A percentile compares a stretch with the other conserved stretches of the same genome.
Evolutionary conservation across 495 filamentous ascomycete genomes (phyloP).

Genomic region (Platismatia glauca): DNA sequence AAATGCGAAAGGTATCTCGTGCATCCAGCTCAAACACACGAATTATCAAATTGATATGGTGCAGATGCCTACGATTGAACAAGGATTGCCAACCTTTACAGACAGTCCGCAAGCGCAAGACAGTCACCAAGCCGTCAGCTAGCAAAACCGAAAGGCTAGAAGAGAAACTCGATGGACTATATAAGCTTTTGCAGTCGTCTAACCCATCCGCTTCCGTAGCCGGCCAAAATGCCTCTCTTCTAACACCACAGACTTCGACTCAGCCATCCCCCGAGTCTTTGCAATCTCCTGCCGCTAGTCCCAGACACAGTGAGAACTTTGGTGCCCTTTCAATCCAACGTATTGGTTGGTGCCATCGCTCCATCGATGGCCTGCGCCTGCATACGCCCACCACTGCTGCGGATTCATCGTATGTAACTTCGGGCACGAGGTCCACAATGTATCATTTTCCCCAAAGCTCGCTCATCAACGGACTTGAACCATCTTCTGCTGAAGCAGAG

Average conservation of each 20-base stretch:
- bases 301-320: not conserved
- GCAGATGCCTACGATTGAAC: constrained; percentile 41
- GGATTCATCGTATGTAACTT: not conserved
- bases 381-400: not conserved
- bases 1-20: not conserved
- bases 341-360: not conserved
- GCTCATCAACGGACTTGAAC: not conserved
- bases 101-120: constrained; percentile 31
- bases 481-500: constrained; percentile 32
- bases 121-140: constrained; percentile 19
- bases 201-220: constrained; percentile 22
- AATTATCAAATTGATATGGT: not conserved
- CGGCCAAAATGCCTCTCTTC: constrained; percentile 1
- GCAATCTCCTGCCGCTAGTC: not conserved
- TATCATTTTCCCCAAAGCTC: not conserved
- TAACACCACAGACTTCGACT: not conserved
- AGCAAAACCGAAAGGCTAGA: constrained; percentile 37
- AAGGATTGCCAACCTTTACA: constrained; percentile 36
- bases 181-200: constrained; percentile 30
- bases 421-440: not conserved
- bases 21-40: not conserved
- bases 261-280: not conserved
- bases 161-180: constrained; percentile 44
- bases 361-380: not conserved
- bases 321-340: not conserved